phyloP scores from a whole-genome alignment of 495 filamentous ascomycete species.

The Cercophora newfieldiana region DNA sequence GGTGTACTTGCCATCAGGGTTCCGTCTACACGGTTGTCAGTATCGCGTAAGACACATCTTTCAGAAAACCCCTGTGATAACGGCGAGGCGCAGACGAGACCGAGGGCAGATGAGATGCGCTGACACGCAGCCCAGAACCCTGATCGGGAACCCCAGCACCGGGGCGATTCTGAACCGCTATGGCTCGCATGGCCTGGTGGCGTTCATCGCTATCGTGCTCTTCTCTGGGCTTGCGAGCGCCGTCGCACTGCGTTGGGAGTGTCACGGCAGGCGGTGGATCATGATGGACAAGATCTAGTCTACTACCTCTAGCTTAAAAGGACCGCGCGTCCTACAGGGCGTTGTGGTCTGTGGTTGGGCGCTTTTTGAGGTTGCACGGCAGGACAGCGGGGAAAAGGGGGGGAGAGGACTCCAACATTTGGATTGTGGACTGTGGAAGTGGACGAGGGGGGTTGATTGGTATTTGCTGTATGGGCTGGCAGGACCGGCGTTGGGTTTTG shows the following conservation, averaged over 20 bases:
- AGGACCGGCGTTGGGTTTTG: neutral
- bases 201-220: constrained; percentile 29
- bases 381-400: neutral
- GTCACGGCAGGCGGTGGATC: constrained; percentile 21
- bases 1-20: too few relatives aligned
- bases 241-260: constrained; percentile 25
- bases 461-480: neutral
- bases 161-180: constrained; percentile 23
- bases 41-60: constrained; percentile 26
- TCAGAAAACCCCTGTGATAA: too few relatives aligned
- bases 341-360: constrained; percentile 1
- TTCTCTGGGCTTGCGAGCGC: constrained; percentile 26
- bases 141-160: constrained; percentile 31
- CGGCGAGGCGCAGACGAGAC: too few relatives aligned
- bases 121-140: constrained; percentile 13
- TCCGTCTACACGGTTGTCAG: constrained; percentile 29
- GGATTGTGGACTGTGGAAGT: neutral
- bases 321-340: constrained; percentile 3
- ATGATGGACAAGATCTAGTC: constrained; percentile 21
- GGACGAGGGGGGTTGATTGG: neutral
- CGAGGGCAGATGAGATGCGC: neutral
- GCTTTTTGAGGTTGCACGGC: neutral
- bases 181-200: constrained; percentile 22
- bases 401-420: too few relatives aligned
- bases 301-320: neutral